A percentile compares a stretch with the other conserved stretches of the same genome.
Conservation (phyloP, 1,284 basidiomycete genomes). For the Ustilago sp. region DNA sequence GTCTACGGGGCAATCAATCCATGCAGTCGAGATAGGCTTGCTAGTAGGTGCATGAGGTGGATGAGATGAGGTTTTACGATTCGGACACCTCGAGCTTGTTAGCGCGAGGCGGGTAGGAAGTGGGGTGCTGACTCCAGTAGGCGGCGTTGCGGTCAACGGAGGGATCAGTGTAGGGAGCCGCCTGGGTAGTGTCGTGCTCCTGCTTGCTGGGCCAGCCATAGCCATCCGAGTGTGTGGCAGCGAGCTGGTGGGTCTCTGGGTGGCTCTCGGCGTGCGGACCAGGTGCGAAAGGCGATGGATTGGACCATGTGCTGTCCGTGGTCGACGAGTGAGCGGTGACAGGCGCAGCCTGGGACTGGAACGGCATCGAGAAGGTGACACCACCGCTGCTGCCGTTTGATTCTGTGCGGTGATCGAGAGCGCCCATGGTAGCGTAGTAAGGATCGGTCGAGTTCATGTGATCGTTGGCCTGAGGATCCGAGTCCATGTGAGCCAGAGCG, state of each 20-base stretch:
- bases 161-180: constrained; percentile 34
- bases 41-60: background rate
- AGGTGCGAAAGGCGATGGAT: constrained; percentile 44
- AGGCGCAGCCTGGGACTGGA: constrained; percentile 28
- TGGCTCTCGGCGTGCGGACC: constrained; percentile 48
- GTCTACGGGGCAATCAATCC: constrained; percentile 1
- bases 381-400: constrained; percentile 33
- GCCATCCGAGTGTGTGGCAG: constrained; percentile 30
- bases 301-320: constrained; percentile 45
- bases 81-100: constrained; percentile 43
- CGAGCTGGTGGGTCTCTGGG: constrained; percentile 30
- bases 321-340: constrained; percentile 37
- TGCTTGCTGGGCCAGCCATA: constrained; percentile 53
- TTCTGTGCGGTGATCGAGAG: constrained; percentile 38
- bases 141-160: constrained; percentile 33
- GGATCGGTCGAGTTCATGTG: constrained; percentile 30
- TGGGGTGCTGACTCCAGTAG: constrained; percentile 51
- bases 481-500: constrained; percentile 24
- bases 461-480: constrained; percentile 20
- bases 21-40: background rate
- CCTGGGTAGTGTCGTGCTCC: constrained; percentile 73
- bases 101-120: constrained; percentile 32
- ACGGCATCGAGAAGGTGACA: constrained; percentile 55
- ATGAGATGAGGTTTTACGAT: constrained; percentile 5
- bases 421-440: constrained; percentile 38